Base-by-base conservation (phyloP, 495 filamentous ascomycete species). In the Talaromyces proteolyticus region DNA sequence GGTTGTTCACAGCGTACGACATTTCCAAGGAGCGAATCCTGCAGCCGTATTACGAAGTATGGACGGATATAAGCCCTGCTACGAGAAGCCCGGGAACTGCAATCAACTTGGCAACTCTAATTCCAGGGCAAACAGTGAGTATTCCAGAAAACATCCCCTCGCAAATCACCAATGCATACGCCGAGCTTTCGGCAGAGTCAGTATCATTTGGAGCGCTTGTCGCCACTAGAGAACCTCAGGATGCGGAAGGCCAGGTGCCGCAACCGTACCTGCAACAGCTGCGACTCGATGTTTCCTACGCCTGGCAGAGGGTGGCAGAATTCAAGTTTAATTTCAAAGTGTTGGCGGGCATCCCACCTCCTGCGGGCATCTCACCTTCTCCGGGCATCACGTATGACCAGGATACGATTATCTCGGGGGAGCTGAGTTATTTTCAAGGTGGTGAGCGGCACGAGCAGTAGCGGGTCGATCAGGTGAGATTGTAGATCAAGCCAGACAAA, bases 121-220 rank as follows among this genome's bases (percentile, higher is more conserved):
- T 23, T 19, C 42, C 42, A 3, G 24, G 16, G 21, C 12, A 18
- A 29, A 18, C 16, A 3, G 7, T 16, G 1, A 53, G 43, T 20
- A 40, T 54, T 7, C 54, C 54, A 7, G 22, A 39, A 18, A 26
- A 44, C 29, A 50, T 57, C 52, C 54, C 54, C 7, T 50, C 46
- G n/a, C 17, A 55, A 26, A 42, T 57, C 16, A 44, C 21, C 19
- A 16, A 39, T 16, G 46, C 54, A 18, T 41, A 16, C 20, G 6
- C 55, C 17, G 43, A 55, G n/a, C 11, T 57, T 2, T 34, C 39
- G 24, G 6, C 40, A n/a, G 17, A 4, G 5, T 2, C 45, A 23
- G 6, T 57, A 21, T n/a, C 46, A 11, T 25, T 55, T 17, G 40
- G 36, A 6, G 54, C 52, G 1, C 25, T 24, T 2, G 55, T 57